Percentiles rank a stretch among this genome's conserved stretches.
Evolutionary conservation across 176 grass and related monocot genomes (phyloP).

Genomic region (Cenchrus purpureus): DNA sequence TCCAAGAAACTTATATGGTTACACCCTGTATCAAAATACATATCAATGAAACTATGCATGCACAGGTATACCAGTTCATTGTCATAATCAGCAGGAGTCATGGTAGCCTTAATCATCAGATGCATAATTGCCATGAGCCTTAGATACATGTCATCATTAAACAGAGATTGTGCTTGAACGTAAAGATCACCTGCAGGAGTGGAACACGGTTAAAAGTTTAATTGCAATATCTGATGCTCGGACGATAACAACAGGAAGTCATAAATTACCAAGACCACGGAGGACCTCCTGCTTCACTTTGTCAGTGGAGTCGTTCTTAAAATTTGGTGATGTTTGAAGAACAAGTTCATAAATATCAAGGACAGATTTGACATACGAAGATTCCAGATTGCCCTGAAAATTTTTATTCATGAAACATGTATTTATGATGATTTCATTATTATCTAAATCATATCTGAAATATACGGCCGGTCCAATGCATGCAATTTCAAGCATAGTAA

Average conservation of each 20-base stretch:
- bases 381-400: slow-evolving; percentile 85
- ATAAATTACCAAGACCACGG: slow-evolving; percentile 84
- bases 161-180: slow-evolving; percentile 78
- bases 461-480: slow-evolving; percentile 16
- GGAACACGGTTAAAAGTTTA: slow-evolving; percentile 45
- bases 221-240: slow-evolving; percentile 30
- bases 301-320: slow-evolving; percentile 76
- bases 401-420: slow-evolving; percentile 21
- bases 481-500: slow-evolving; percentile 26
- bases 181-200: slow-evolving; percentile 84
- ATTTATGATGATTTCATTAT: slow-evolving; percentile 15
- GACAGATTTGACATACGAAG: slow-evolving; percentile 83
- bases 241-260: slow-evolving; percentile 18
- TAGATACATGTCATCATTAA: slow-evolving; percentile 93
- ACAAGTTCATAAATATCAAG: slow-evolving; percentile 96
- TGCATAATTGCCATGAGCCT: slow-evolving; percentile 79
- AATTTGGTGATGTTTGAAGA: slow-evolving; percentile 91
- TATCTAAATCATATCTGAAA: slow-evolving; percentile 13
- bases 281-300: slow-evolving; percentile 99
- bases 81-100: slow-evolving; percentile 73
- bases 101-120: slow-evolving; percentile 80
- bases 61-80: slow-evolving; percentile 74
- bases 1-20: slow-evolving; percentile 16
- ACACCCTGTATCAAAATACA: slow-evolving; percentile 15
- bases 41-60: slow-evolving; percentile 21